Base-by-base conservation (phyloP, 2,329 filamentous ascomycete species). In the Myriangium duriaei region DNA sequence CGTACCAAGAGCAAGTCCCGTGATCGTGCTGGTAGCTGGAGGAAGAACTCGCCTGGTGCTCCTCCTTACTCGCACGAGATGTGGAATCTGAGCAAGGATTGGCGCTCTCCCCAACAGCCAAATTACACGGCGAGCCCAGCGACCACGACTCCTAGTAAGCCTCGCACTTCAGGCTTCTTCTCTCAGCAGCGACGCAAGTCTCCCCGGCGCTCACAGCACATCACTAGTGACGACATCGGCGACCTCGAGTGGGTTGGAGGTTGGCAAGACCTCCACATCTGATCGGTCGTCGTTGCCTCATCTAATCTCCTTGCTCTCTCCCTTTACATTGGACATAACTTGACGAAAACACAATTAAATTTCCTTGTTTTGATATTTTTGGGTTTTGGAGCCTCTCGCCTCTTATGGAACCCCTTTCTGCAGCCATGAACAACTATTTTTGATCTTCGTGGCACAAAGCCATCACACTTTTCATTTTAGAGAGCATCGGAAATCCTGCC, bases 171-270 rank as follows among this genome's bases (percentile, higher is more conserved):
- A 10, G 47, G 48, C 31, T 42, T 34, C 31, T 41, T 40, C 14
- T 38, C 42, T 32, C 43, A 44, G 34, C 42, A 42, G 29, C 36
- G 36, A 32, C 36, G 36, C 15, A 39, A 39, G 32, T 39, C 36
- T 21, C 36, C 36, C 18, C 36, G 36, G 32, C 36, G 36, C 21
- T 29, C 28, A 17, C 36, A 32, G 24, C 19, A 16, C 26, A 18
- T 30, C 30, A 41, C 49, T 21, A 45, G 48, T 30, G 76, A 80
- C 54, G 79, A 81, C 64, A 72, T 83, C 59, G 79, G 78, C 55
- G 81, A 88, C 55, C 65, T 87, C 68, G 86, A 93, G 75, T 93
- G 88, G 79, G 84, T 94, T 76, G 86, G 86, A 69, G 84, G 82
- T 65, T 92, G 83, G 76, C 77, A 82, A 60, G 76, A 77, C 57